These are phyloP conservation scores for Penicillium steckii DNA, from an alignment of 495 filamentous ascomycete species.

Conservation along the genomic window DNA sequence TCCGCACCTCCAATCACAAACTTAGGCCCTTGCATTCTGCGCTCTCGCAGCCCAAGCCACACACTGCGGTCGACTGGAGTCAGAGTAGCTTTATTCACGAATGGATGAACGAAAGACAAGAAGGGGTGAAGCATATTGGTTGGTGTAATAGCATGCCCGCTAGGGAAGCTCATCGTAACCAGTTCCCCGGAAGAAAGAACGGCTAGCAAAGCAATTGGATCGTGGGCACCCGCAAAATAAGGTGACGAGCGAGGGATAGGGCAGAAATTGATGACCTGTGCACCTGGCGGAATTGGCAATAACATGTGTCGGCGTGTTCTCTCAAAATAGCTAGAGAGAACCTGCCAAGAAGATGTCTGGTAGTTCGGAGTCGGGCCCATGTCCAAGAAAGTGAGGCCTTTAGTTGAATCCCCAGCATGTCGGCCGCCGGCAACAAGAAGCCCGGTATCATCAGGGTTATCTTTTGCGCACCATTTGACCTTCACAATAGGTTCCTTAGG, in stretches of 20 bases:
- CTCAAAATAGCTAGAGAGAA: slow-evolving; percentile 73
- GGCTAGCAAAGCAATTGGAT: slow-evolving; percentile 80
- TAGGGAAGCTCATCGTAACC: slow-evolving; percentile 85
- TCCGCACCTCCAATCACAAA: slow-evolving; percentile 76
- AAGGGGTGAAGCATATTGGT: slow-evolving; percentile 88
- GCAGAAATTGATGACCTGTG: slow-evolving; percentile 76
- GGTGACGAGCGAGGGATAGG: slow-evolving; percentile 78
- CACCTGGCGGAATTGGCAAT: slow-evolving; percentile 77
- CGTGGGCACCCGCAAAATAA: slow-evolving; percentile 82
- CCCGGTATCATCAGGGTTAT: slow-evolving; percentile 89
- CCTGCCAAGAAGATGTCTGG: slow-evolving; percentile 83
- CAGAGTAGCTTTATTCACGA: slow-evolving; percentile 66
- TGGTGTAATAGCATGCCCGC: slow-evolving; percentile 82
- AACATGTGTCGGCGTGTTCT: slow-evolving; percentile 63
- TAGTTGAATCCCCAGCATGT: slow-evolving; percentile 57
- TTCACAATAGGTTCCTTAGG: slow-evolving; percentile 71
- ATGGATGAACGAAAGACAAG: slow-evolving; percentile 83
- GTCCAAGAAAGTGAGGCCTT: slow-evolving; percentile 84
- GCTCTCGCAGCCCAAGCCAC: slow-evolving; percentile 89
- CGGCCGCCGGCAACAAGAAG: slow-evolving; percentile 83
- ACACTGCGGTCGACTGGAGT: slow-evolving; percentile 68
- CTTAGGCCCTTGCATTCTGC: slow-evolving; percentile 66
- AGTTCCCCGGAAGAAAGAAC: slow-evolving; percentile 84
- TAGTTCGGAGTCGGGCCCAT: slow-evolving; percentile 87
- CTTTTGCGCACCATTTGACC: slow-evolving; percentile 87